A percentile compares a stretch with the other conserved stretches of the same genome.
These are phyloP conservation scores for Microthyrium microscopicum DNA, from an alignment of 2,329 filamentous ascomycete species.

Conservation along the genomic window DNA sequence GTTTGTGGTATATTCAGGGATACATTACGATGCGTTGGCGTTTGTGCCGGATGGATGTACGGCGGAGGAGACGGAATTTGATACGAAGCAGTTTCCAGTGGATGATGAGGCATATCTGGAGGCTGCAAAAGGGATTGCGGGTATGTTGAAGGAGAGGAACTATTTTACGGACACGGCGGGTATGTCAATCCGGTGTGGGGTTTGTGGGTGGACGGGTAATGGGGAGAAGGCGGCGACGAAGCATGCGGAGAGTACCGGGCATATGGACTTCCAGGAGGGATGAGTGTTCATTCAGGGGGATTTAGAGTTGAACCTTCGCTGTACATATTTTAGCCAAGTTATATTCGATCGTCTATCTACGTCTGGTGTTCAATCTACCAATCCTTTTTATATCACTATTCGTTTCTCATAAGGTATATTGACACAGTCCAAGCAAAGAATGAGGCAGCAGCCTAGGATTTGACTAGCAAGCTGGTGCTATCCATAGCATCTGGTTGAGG, in stretches of 20 bases:
- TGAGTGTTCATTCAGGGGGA: too few species aligned
- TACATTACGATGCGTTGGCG: slow-evolving; percentile 84
- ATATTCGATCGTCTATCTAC: too few species aligned
- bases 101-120: slow-evolving; percentile 37
- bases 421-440: too few species aligned
- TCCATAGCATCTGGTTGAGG: slow-evolving; percentile 86
- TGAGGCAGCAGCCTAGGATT: too few species aligned
- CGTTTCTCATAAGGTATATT: too few species aligned
- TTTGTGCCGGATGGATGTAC: slow-evolving; percentile 47
- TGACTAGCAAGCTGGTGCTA: slow-evolving; percentile 66
- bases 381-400: too few species aligned
- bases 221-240: slow-evolving; percentile 46
- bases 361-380: too few species aligned
- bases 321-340: too few species aligned
- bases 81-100: slow-evolving; percentile 58
- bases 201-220: slow-evolving; percentile 50
- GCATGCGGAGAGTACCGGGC: slow-evolving; percentile 46
- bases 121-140: slow-evolving; percentile 39
- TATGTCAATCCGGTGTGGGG: slow-evolving; percentile 63
- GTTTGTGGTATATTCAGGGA: slow-evolving; percentile 76
- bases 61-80: slow-evolving; percentile 50
- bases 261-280: slow-evolving; percentile 37
- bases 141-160: slow-evolving; percentile 48
- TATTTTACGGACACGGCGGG: slow-evolving; percentile 82
- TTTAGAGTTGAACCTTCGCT: too few species aligned